These are phyloP conservation scores for Brassica carinata DNA, from an alignment of 345 rosid genomes.

Conservation along the genomic window DNA sequence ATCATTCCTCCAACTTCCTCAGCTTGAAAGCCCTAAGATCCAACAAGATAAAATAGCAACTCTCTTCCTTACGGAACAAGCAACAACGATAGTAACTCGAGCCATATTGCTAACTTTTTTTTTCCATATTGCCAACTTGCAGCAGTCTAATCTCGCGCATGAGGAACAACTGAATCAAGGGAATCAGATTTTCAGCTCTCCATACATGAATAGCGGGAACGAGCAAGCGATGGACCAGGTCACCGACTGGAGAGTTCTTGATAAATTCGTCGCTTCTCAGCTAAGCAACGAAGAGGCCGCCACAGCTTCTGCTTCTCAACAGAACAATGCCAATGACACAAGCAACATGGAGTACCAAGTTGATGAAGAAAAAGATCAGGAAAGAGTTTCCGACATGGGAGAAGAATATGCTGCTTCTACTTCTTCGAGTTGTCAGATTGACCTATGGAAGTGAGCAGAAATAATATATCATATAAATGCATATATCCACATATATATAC, in stretches of 20 bases:
- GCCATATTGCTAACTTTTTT: constrained; percentile 40
- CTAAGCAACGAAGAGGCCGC: constrained; percentile 76
- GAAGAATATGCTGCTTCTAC: constrained; percentile 69
- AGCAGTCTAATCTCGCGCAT: constrained; percentile 56
- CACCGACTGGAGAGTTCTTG: constrained; percentile 94
- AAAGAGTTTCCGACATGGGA: constrained; percentile 49
- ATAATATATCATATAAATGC: constrained; percentile 37
- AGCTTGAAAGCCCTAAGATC: constrained; percentile 73
- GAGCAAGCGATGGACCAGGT: constrained; percentile 77
- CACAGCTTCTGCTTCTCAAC: constrained; percentile 35
- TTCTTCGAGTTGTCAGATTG: constrained; percentile 74
- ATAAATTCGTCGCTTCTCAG: constrained; percentile 96
- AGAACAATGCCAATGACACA: constrained; percentile 32
- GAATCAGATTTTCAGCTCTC: constrained; percentile 53
- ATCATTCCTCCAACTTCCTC: constrained; percentile 78
- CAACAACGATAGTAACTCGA: constrained; percentile 47
- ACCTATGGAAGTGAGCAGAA: constrained; percentile 76
- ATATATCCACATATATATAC: constrained; percentile 31
- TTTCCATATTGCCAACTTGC: constrained; percentile 46
- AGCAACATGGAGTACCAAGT: constrained; percentile 43
- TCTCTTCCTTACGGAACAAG: constrained; percentile 52
- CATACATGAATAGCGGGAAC: constrained; percentile 42
- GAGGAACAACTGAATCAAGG: constrained; percentile 59
- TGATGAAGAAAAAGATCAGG: constrained; percentile 49
- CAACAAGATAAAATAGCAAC: constrained; percentile 55